Evolutionary conservation across 306 rosid genomes (phyloP).

Genomic region (Vigna hirtella): DNA sequence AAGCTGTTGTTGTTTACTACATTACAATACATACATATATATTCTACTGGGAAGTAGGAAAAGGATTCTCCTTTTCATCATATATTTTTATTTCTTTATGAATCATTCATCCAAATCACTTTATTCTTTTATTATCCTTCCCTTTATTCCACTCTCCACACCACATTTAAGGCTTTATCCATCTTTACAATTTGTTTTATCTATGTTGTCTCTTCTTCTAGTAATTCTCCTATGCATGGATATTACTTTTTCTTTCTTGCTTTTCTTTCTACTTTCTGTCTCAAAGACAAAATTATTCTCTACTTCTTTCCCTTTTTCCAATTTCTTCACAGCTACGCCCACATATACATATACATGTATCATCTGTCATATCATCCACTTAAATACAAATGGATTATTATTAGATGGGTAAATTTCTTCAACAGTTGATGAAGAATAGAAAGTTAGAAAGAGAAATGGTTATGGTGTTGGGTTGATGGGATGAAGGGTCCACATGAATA

Average conservation of each 20-base stretch:
- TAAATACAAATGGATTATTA: background rate
- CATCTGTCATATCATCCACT: too few relatives aligned
- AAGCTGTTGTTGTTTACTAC: conserved; percentile 33
- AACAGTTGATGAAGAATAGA: too few relatives aligned
- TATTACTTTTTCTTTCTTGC: conserved; percentile 52
- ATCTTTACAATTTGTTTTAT: conserved; percentile 65
- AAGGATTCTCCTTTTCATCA: conserved; percentile 49
- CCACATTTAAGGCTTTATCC: conserved; percentile 66
- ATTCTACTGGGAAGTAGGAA: conserved; percentile 47
- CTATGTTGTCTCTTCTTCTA: conserved; percentile 64
- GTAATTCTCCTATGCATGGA: conserved; percentile 51
- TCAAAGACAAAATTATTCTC: conserved; percentile 43
- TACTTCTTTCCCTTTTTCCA: conserved; percentile 40
- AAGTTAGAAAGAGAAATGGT: background rate
- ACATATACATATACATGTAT: too few relatives aligned
- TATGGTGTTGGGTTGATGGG: conserved; percentile 22
- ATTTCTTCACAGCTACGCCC: too few relatives aligned
- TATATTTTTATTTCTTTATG: conserved; percentile 1
- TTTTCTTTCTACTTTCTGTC: conserved; percentile 52
- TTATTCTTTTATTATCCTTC: conserved; percentile 75
- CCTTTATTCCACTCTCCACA: conserved; percentile 60
- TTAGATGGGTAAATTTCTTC: too few relatives aligned
- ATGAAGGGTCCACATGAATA: conserved; percentile 68
- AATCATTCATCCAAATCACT: conserved; percentile 37
- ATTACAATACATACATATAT: background rate